Conservation (phyloP, 768 basidiomycete genomes). For the Suillus subalutaceus region DNA sequence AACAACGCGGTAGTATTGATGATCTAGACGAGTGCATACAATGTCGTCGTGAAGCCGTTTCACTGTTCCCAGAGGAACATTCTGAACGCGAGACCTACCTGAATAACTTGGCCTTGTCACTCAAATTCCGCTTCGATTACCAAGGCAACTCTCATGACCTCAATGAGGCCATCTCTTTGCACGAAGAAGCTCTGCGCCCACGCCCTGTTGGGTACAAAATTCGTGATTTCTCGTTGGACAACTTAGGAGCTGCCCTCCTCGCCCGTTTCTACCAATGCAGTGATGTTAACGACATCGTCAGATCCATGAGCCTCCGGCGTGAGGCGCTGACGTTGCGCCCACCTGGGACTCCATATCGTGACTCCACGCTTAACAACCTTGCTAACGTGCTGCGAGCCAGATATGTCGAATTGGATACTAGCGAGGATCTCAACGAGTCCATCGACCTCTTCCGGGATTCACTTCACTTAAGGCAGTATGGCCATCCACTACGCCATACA, state of each 20-base stretch:
- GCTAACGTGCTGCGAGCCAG: conserved; percentile 15
- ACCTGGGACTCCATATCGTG: conserved; percentile 14
- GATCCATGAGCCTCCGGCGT: conserved; percentile 10
- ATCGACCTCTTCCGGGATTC: neutral
- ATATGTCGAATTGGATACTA: neutral
- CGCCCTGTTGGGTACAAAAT: neutral
- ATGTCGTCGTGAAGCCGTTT: neutral
- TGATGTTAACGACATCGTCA: neutral
- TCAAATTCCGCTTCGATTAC: neutral
- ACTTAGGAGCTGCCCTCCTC: conserved; percentile 7
- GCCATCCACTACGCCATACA: neutral
- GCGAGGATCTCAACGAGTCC: conserved; percentile 6
- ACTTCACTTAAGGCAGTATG: neutral
- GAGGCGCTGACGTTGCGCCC: conserved; percentile 10
- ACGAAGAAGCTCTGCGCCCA: neutral
- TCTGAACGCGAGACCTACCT: neutral
- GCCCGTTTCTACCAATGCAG: neutral
- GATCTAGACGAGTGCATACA: neutral
- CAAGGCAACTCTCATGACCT: neutral
- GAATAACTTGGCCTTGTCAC: neutral
- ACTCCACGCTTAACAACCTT: conserved; percentile 17
- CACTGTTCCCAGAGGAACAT: neutral
- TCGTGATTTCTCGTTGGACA: conserved; percentile 14
- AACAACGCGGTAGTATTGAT: neutral
- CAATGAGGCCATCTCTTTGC: neutral